phyloP scores from a whole-genome alignment of 2,329 filamentous ascomycete species.

The Aspergillus uvarum region DNA sequence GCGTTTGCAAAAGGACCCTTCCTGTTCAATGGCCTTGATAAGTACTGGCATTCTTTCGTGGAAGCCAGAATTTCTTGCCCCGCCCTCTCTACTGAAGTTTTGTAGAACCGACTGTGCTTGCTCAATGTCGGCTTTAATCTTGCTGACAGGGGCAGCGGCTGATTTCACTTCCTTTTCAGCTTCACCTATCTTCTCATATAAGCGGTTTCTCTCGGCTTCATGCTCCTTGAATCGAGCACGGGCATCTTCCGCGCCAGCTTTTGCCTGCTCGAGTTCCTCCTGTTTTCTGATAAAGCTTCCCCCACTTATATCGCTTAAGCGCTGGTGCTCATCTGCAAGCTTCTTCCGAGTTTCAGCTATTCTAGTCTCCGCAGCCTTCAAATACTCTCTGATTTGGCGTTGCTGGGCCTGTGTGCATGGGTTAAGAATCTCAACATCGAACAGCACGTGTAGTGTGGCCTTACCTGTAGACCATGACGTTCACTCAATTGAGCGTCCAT shows the following conservation, averaged over 20 bases:
- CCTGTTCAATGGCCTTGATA: slow-evolving; percentile 66
- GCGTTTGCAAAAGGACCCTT: slow-evolving; percentile 65
- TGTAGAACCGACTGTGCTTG: slow-evolving; percentile 53
- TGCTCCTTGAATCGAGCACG: slow-evolving; percentile 45
- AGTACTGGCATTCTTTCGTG: slow-evolving; percentile 62
- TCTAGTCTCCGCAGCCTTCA: slow-evolving; percentile 53
- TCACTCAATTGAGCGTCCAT: slow-evolving; percentile 56
- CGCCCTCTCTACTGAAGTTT: slow-evolving; percentile 57
- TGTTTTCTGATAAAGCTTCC: slow-evolving; percentile 65
- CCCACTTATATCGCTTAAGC: slow-evolving; percentile 68
- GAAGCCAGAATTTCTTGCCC: slow-evolving; percentile 64
- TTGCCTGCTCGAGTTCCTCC: slow-evolving; percentile 59
- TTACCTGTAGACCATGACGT: slow-evolving; percentile 54
- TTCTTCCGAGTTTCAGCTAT: slow-evolving; percentile 46
- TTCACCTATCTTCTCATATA: slow-evolving; percentile 38
- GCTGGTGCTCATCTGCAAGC: slow-evolving; percentile 50
- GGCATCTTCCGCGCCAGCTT: slow-evolving; percentile 50
- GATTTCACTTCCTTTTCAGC: slow-evolving; percentile 35
- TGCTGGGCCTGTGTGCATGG: slow-evolving; percentile 59
- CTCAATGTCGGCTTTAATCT: slow-evolving; percentile 57
- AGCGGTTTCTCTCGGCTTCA: slow-evolving; percentile 29
- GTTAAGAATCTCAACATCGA: slow-evolving; percentile 13
- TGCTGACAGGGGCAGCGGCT: slow-evolving; percentile 25
- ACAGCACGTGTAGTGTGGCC: neutral
- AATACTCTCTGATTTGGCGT: slow-evolving; percentile 60